These are phyloP conservation scores for Crinitomyces ghanaensis DNA, from an alignment of 805 yeast species.

Conservation along the genomic window DNA sequence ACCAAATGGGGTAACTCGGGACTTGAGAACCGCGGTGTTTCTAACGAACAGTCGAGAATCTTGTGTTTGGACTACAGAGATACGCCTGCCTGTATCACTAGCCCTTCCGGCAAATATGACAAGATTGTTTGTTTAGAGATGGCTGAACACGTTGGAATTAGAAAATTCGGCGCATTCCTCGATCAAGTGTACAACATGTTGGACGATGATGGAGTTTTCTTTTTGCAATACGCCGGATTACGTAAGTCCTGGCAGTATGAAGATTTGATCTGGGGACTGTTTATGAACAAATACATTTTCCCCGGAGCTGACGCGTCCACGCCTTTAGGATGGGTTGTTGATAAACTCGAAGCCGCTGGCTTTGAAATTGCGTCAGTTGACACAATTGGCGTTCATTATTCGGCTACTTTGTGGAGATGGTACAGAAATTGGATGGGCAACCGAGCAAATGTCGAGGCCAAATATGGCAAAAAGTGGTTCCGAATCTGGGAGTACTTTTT, in stretches of 20 bases:
- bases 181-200: constrained; percentile 74
- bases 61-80: constrained; percentile 85
- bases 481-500: constrained; percentile 90
- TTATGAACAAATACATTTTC: constrained; percentile 92
- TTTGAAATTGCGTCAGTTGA: constrained; percentile 77
- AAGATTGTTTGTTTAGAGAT: constrained; percentile 86
- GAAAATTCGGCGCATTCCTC: constrained; percentile 66
- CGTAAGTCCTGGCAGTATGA: constrained; percentile 92
- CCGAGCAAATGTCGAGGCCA: constrained; percentile 60
- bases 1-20: constrained; percentile 77
- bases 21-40: constrained; percentile 56
- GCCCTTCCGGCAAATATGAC: constrained; percentile 59
- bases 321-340: constrained; percentile 73
- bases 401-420: constrained; percentile 89
- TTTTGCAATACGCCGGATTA: constrained; percentile 79
- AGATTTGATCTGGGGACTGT: constrained; percentile 87
- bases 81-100: constrained; percentile 68
- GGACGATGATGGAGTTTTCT: constrained; percentile 85
- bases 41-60: constrained; percentile 58
- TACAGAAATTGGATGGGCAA: constrained; percentile 87
- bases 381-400: constrained; percentile 86
- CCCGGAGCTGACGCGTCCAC: constrained; percentile 97
- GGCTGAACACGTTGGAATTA: constrained; percentile 94
- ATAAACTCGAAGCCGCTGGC: constrained; percentile 69
- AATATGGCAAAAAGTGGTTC: constrained; percentile 83